These are phyloP conservation scores for Cryptococcus neoformans DNA, from an alignment of 1,284 basidiomycete genomes.

Conservation along the genomic window DNA sequence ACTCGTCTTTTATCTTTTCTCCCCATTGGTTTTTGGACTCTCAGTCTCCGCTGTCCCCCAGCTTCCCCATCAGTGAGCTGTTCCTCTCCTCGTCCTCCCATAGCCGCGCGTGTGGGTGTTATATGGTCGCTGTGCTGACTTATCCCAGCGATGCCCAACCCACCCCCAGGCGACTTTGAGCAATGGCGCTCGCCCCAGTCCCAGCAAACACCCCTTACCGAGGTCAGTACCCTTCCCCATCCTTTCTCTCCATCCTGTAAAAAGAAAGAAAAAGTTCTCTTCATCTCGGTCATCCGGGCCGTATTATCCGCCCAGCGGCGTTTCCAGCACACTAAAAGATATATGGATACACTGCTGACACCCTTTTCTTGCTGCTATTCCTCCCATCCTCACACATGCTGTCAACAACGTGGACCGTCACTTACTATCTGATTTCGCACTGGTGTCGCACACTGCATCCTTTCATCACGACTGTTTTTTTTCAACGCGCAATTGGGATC, in stretches of 20 bases:
- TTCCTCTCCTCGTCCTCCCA: background rate
- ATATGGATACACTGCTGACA: too few relatives aligned
- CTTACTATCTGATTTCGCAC: too few relatives aligned
- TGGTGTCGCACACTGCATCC: background rate
- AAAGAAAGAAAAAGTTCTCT: background rate
- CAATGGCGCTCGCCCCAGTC: slow-evolving; percentile 28
- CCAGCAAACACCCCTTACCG: slow-evolving; percentile 25
- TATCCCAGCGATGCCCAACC: background rate
- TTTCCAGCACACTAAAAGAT: too few relatives aligned
- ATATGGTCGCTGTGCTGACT: background rate
- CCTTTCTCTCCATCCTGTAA: background rate
- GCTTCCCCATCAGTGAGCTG: background rate
- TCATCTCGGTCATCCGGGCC: background rate
- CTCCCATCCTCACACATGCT: background rate
- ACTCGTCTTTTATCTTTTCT: background rate
- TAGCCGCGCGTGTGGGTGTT: background rate
- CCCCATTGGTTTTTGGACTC: background rate
- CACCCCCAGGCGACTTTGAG: slow-evolving; percentile 7
- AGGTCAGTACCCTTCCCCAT: slow-evolving; percentile 19
- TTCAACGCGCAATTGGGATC: background rate
- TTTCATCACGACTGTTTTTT: background rate
- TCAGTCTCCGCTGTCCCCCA: background rate
- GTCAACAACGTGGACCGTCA: too few relatives aligned
- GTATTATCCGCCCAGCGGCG: background rate
- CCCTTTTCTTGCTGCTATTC: background rate